Evolutionary conservation across 306 rosid species (phyloP).

Genomic region (Glycine tomentella): DNA sequence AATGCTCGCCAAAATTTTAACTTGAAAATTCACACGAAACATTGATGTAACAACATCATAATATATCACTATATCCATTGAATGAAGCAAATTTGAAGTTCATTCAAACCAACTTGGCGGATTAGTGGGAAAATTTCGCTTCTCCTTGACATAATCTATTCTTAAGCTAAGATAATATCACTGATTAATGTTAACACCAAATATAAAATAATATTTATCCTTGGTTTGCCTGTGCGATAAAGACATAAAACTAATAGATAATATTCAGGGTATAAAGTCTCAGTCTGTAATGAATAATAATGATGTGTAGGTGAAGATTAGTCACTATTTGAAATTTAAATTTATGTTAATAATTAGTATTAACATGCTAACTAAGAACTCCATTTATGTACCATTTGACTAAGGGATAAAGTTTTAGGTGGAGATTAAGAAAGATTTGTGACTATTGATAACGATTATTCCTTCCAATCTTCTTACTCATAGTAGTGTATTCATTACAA

Average conservation of each 20-base stretch:
- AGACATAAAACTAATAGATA: conserved; percentile 20
- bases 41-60: conserved; percentile 23
- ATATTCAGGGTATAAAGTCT: conserved; percentile 12
- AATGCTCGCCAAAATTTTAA: not conserved
- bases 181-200: not conserved
- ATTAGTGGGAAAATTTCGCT: not conserved
- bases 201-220: not conserved
- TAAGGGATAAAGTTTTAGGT: conserved; percentile 44
- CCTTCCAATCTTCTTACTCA: not conserved
- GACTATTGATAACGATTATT: conserved; percentile 47
- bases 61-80: not conserved
- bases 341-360: conserved; percentile 28
- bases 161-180: not conserved
- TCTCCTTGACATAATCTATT: not conserved
- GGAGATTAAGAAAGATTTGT: conserved; percentile 61
- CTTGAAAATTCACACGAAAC: not conserved
- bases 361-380: conserved; percentile 14
- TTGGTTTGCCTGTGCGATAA: conserved; percentile 9
- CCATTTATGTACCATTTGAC: conserved; percentile 45
- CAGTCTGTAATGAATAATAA: conserved; percentile 29
- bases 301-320: conserved; percentile 31
- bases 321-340: conserved; percentile 35
- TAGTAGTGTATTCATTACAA: not conserved
- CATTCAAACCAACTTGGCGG: conserved; percentile 28
- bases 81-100: conserved; percentile 21